phyloP scores from a whole-genome alignment of 78 protist genomes.

The Trichosphaerium sp. region DNA sequence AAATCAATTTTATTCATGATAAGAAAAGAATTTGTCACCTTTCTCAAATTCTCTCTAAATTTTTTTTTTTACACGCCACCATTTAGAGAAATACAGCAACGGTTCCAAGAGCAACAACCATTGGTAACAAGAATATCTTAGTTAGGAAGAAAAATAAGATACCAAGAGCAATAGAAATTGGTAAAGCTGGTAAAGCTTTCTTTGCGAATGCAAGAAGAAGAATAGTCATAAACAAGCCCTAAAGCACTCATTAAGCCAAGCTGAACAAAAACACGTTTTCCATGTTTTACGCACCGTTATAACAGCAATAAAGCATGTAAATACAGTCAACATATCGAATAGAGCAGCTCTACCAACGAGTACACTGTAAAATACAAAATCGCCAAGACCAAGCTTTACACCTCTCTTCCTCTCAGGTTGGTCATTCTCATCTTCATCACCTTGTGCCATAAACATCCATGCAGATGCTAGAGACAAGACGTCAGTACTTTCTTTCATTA shows the following conservation, averaged over 20 bases:
- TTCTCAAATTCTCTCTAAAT: no score
- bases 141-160: constrained; percentile 58
- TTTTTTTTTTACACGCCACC: no score
- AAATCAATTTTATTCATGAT: no score
- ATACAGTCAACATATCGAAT: constrained; percentile 21
- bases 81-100: constrained; percentile 14
- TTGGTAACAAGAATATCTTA: constrained; percentile 40
- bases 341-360: constrained; percentile 82
- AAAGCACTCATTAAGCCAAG: no score
- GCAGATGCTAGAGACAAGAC: no score
- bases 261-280: neutral
- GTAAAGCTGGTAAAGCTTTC: constrained; percentile 94
- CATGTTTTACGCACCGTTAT: constrained; percentile 41
- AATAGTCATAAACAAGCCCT: constrained; percentile 73
- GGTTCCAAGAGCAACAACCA: neutral
- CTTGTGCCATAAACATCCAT: no score
- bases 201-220: constrained; percentile 57
- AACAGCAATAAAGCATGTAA: constrained; percentile 75
- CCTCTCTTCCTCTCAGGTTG: constrained; percentile 25
- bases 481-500: no score
- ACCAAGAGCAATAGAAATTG: constrained; percentile 82
- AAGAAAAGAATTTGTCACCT: no score
- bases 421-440: neutral
- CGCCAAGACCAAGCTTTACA: constrained; percentile 95
- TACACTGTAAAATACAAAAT: constrained; percentile 88